A percentile compares a stretch with the other conserved stretches of the same genome.
Evolutionary conservation across 148 eudicot species (phyloP).

Genomic region (Linanthus parryae): DNA sequence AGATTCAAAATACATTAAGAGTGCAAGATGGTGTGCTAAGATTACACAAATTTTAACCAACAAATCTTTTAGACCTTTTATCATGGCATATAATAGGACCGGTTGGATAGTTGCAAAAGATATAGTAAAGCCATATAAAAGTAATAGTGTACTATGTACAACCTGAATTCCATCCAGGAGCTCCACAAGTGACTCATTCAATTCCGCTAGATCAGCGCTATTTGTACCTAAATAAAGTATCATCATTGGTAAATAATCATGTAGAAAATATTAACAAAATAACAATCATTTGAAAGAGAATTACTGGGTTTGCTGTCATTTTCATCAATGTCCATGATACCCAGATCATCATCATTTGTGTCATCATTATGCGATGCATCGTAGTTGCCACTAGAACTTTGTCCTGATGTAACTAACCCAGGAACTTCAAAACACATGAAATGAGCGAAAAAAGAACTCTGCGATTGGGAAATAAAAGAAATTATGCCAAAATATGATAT

Average conservation of each 20-base stretch:
- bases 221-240: constrained; percentile 41
- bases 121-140: too few relatives aligned
- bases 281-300: not conserved
- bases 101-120: not conserved
- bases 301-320: constrained; percentile 56
- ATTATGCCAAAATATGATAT: constrained; percentile 4
- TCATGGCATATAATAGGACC: too few relatives aligned
- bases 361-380: constrained; percentile 41
- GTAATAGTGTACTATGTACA: not conserved
- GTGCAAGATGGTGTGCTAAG: too few relatives aligned
- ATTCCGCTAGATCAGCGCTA: constrained; percentile 30
- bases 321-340: constrained; percentile 85
- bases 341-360: constrained; percentile 73
- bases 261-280: constrained; percentile 8
- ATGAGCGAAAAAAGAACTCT: constrained; percentile 96
- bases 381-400: constrained; percentile 41
- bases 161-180: constrained; percentile 51
- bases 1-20: too few relatives aligned
- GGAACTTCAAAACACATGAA: constrained; percentile 99
- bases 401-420: constrained; percentile 70
- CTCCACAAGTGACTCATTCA: constrained; percentile 41
- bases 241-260: too few relatives aligned
- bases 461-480: constrained; percentile 25
- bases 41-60: too few relatives aligned
- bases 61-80: too few relatives aligned